A percentile compares a stretch with the other conserved stretches of the same genome.
phyloP scores from a whole-genome alignment of 805 yeast species.

The Scheffersomyces spartinae region DNA sequence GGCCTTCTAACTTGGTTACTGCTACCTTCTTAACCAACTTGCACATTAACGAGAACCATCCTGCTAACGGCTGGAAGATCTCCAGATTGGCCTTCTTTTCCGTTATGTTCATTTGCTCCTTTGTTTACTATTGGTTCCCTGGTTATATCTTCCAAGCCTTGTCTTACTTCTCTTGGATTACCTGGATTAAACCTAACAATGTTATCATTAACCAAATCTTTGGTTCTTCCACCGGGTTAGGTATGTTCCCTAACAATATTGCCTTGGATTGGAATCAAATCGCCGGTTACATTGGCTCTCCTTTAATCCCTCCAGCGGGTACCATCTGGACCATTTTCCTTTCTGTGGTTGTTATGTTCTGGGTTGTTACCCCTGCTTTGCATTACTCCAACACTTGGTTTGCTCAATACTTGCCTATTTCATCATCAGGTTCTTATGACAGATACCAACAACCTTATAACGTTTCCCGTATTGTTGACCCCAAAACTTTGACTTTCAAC shows the following conservation, averaged over 20 bases:
- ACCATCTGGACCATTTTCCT: constrained; percentile 34
- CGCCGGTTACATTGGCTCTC: constrained; percentile 45
- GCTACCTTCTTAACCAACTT: constrained; percentile 43
- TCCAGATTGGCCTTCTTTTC: constrained; percentile 40
- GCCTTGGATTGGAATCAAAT: constrained; percentile 63
- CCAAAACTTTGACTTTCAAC: constrained; percentile 28
- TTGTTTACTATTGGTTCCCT: constrained; percentile 50
- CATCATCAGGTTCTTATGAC: constrained; percentile 38
- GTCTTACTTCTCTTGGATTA: constrained; percentile 49
- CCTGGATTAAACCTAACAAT: constrained; percentile 57
- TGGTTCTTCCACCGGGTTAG: constrained; percentile 52
- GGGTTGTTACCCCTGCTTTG: constrained; percentile 43
- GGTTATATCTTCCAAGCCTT: constrained; percentile 48
- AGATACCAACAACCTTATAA: constrained; percentile 39
- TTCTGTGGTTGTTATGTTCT: constrained; percentile 25
- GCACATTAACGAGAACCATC: constrained; percentile 39
- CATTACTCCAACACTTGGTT: constrained; percentile 48
- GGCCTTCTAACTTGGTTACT: constrained; percentile 60
- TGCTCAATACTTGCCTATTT: constrained; percentile 48
- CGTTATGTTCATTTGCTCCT: constrained; percentile 25
- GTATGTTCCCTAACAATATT: constrained; percentile 51
- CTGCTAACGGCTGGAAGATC: constrained; percentile 51
- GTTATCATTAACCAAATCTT: constrained; percentile 53
- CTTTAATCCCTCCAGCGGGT: constrained; percentile 51
- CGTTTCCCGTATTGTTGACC: constrained; percentile 36